Base-by-base conservation (phyloP, 2,329 filamentous ascomycete species). In the Aquanectria penicillioides region DNA sequence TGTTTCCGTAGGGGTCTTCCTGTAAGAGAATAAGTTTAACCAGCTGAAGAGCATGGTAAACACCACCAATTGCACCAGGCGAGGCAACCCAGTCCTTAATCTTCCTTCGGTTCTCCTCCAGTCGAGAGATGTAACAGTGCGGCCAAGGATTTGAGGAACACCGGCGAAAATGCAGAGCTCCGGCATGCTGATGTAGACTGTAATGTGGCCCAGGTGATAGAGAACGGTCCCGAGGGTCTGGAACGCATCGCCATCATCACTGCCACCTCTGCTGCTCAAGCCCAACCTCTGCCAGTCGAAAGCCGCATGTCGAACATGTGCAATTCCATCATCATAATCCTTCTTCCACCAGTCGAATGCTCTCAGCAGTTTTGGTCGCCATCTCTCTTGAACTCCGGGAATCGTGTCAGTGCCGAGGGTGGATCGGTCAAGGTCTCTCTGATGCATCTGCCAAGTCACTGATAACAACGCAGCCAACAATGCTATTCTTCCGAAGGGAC, bases 311-410 rank as follows among this genome's bases (percentile, higher is more conserved):
- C 69, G 56, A 6, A 70, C 64, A 38, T 70, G 68, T 6, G 68
- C 68, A 33, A 70, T 61, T 4, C 68, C 68, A 22, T 70, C 68
- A 12, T 70, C 68, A 8, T 70, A 70, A 37, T 70, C 68, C 18
- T 70, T 69, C 46, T 70, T 70, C 68, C 68, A 70, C 68, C 68
- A 70, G 47, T 70, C 68, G 51, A 70, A 70, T 4, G 68, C 68
- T 11, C 68, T 41, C 6, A 70, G 41, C 9, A 70, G 20, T 31
- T 70, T 70, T 2, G 68, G 68, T 4, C 68, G 66, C 68, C 68
- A 70, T 37, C 68, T 61, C 26, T 70, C 68, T 41, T 70, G 68
- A 7, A 70, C 66, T 18, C 66, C 68, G 3, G 68, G 61, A 33
- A 70, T 64, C 1, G 68, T 69, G 13, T 70, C 68, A 0, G 63